phyloP scores from a whole-genome alignment of 2,329 filamentous ascomycete species.

The Apiospora arundinis region DNA sequence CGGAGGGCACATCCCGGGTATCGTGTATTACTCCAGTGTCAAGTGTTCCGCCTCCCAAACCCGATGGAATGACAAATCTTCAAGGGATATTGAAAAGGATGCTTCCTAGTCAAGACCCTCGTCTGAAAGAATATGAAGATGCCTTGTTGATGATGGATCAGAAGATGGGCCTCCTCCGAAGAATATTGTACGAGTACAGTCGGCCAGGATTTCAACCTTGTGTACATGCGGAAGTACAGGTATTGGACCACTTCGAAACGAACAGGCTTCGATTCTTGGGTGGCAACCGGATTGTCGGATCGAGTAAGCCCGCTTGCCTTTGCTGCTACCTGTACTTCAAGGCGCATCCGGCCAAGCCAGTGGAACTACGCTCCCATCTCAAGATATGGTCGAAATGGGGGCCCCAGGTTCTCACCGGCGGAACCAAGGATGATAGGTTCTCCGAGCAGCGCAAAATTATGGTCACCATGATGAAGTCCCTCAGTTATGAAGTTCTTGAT shows the following conservation, averaged over 20 bases:
- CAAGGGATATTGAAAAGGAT: no score
- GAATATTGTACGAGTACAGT: not conserved
- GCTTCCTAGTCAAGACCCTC: no score
- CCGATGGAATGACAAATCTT: no score
- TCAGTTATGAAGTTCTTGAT: no score
- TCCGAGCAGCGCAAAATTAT: not conserved
- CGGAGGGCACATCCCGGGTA: not conserved
- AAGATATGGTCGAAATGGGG: not conserved
- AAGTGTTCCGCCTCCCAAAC: not conserved
- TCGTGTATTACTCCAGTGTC: not conserved
- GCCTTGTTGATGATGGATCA: not conserved
- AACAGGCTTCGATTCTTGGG: not conserved
- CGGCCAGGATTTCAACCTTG: not conserved
- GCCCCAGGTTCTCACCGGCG: not conserved
- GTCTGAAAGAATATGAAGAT: not conserved
- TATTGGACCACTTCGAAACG: not conserved
- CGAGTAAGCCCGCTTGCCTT: not conserved
- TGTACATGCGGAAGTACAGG: not conserved
- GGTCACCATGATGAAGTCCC: no score
- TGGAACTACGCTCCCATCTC: not conserved
- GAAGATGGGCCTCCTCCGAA: not conserved
- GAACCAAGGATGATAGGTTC: not conserved
- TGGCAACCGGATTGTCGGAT: not conserved
- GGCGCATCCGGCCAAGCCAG: not conserved
- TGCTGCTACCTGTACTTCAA: not conserved